Evolutionary conservation across 1,139 yeast species (phyloP).

Genomic region (Hyphopichia khmerensis): DNA sequence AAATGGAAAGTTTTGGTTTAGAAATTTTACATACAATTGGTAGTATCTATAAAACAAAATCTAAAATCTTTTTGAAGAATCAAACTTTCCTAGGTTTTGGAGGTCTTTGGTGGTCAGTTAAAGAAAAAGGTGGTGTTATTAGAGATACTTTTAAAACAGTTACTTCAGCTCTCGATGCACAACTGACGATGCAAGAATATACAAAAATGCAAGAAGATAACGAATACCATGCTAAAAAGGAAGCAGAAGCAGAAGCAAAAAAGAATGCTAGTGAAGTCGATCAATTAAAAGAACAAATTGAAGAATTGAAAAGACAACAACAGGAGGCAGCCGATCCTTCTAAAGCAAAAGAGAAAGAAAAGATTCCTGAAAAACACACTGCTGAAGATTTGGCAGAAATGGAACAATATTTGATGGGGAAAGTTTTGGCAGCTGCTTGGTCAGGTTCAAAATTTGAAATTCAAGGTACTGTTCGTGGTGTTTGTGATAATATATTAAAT

Average conservation of each 20-base stretch:
- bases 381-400: slow-evolving; percentile 80
- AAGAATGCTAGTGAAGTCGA: slow-evolving; percentile 11
- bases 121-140: slow-evolving; percentile 82
- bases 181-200: slow-evolving; percentile 80
- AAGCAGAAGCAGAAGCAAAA: slow-evolving; percentile 27
- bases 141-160: slow-evolving; percentile 87
- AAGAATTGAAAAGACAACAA: slow-evolving; percentile 4
- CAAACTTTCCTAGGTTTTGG: slow-evolving; percentile 81
- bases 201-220: slow-evolving; percentile 66
- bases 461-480: slow-evolving; percentile 82
- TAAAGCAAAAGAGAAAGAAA: slow-evolving; percentile 11
- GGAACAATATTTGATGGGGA: slow-evolving; percentile 86
- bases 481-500: slow-evolving; percentile 76
- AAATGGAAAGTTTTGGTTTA: slow-evolving; percentile 92
- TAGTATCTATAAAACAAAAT: slow-evolving; percentile 67
- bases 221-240: slow-evolving; percentile 46
- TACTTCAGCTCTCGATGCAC: slow-evolving; percentile 87
- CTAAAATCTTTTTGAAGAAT: slow-evolving; percentile 54
- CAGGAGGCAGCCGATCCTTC: slow-evolving; percentile 8
- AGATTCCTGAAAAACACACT: slow-evolving; percentile 56
- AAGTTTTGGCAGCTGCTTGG: slow-evolving; percentile 95
- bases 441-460: slow-evolving; percentile 89
- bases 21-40: slow-evolving; percentile 90
- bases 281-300: slow-evolving; percentile 7
- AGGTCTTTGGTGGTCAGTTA: slow-evolving; percentile 79